Base-by-base conservation (phyloP, 129 eudicot genomes). In the Flaveria sonorensis region DNA sequence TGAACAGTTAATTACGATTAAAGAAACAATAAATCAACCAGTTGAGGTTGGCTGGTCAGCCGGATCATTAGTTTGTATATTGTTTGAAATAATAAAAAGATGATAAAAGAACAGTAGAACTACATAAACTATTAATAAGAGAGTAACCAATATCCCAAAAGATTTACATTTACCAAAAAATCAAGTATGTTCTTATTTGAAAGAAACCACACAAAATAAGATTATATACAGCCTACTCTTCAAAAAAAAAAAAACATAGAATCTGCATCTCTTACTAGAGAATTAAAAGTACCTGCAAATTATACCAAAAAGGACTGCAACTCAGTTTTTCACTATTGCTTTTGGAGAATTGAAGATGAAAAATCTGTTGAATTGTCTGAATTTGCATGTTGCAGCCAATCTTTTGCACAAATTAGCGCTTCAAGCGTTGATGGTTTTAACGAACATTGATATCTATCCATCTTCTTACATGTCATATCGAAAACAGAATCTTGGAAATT, bases 361-460 rank as follows among this genome's bases (percentile, higher is more conserved):
- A 21, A 60, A n/a, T 56, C 70, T 57, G 81, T n/a, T 7, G 59
- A 77, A 20, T 52, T n/a, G 20, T 82, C 83, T 57, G 86, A 68
- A 15, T 77, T 71, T 52, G 84, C 91, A 64, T 79, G 60, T 70
- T 73, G 87, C 70, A 94, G 83, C 99, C 99, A 94, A 84, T 94
- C 91, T 72, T 94, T 94, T 4, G 97, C 85, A 82, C 99, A 94
- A 21, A 86, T 28, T 46, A 94, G 77, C 13, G 99, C 96, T 76
- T 94, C 90, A 3, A 89, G 68, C 0, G 88, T 88, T 14, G 18
- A 28, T 0, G 96, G 93, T 39, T 65, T 87, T 20, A 89, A 48
- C 0, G 88, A 87, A 78, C 93, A 73, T 46, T 82, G 72, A 57
- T 87, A 77, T 19, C 87, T 71, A 71, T 94, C 94, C 86, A 94